Percentiles rank a stretch among this genome's conserved stretches.
phyloP scores from a whole-genome alignment of 2,329 filamentous ascomycete species.

The Phyllosticta citrichinensis region DNA sequence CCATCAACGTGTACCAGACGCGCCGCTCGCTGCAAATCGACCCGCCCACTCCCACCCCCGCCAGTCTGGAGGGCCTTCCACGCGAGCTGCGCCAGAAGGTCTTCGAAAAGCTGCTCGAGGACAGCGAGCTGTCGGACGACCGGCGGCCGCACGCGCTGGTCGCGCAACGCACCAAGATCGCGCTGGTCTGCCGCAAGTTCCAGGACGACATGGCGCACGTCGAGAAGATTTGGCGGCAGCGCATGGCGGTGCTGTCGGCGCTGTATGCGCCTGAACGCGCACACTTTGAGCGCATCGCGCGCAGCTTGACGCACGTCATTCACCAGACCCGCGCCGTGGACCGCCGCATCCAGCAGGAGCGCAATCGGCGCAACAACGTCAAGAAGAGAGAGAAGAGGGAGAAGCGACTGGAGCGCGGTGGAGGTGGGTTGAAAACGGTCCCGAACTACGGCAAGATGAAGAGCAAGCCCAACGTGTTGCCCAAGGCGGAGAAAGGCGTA shows the following conservation, averaged over 20 bases:
- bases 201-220: neutral
- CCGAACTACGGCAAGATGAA: neutral
- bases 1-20: neutral
- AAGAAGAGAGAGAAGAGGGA: neutral
- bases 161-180: neutral
- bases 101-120: neutral
- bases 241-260: neutral
- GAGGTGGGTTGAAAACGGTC: neutral
- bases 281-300: neutral
- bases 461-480: too few relatives aligned
- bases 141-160: neutral
- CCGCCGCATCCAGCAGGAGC: neutral
- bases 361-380: neutral
- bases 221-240: neutral
- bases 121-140: neutral
- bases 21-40: neutral
- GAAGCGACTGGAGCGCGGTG: neutral
- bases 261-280: neutral
- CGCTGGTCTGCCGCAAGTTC: neutral
- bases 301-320: neutral
- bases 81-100: neutral
- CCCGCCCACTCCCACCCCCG: neutral
- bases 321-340: neutral
- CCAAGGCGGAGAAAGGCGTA: too few relatives aligned
- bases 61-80: neutral